Percentiles rank a stretch among this genome's conserved stretches.
phyloP scores from a whole-genome alignment of 495 filamentous ascomycete genomes.

The Hypoxylon subgilvum region DNA sequence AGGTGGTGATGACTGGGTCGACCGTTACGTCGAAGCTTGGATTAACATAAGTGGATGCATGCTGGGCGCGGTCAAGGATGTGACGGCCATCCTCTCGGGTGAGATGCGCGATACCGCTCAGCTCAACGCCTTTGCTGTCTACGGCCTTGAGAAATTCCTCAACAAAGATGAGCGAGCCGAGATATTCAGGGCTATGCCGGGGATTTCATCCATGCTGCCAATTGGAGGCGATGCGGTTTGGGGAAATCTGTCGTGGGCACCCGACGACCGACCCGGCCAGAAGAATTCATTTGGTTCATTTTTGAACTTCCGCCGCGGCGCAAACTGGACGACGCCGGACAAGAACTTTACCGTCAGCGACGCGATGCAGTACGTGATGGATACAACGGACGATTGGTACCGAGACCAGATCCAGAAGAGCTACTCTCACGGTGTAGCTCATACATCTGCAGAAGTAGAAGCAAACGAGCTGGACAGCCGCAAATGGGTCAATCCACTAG shows the following conservation, averaged over 20 bases:
- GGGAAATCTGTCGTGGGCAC: slow-evolving; percentile 89
- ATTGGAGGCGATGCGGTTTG: slow-evolving; percentile 93
- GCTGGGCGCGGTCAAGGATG: slow-evolving; percentile 91
- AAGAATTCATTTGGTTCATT: slow-evolving; percentile 76
- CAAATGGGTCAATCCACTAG: slow-evolving; percentile 96
- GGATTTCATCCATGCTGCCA: slow-evolving; percentile 95
- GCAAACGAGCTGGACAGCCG: slow-evolving; percentile 78
- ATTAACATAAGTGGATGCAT: slow-evolving; percentile 98
- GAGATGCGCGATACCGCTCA: slow-evolving; percentile 99
- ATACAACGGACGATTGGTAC: slow-evolving; percentile 86
- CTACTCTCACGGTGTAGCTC: slow-evolving; percentile 90
- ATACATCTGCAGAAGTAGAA: slow-evolving; percentile 80
- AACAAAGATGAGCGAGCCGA: slow-evolving; percentile 87
- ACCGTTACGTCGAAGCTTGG: slow-evolving; percentile 88
- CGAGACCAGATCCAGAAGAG: slow-evolving; percentile 67
- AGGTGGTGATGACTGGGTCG: slow-evolving; percentile 88
- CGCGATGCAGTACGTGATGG: slow-evolving; percentile 76
- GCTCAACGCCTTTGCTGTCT: slow-evolving; percentile 96
- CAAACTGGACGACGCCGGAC: slow-evolving; percentile 59
- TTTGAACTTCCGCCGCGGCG: slow-evolving; percentile 77
- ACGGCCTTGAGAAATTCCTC: slow-evolving; percentile 94
- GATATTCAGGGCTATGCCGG: slow-evolving; percentile 96
- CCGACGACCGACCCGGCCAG: slow-evolving; percentile 81
- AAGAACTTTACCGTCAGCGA: slow-evolving; percentile 81
- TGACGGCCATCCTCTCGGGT: slow-evolving; percentile 89